Base-by-base conservation (phyloP, 2,329 filamentous ascomycete genomes). In the Bimuria novae-zelandiae region DNA sequence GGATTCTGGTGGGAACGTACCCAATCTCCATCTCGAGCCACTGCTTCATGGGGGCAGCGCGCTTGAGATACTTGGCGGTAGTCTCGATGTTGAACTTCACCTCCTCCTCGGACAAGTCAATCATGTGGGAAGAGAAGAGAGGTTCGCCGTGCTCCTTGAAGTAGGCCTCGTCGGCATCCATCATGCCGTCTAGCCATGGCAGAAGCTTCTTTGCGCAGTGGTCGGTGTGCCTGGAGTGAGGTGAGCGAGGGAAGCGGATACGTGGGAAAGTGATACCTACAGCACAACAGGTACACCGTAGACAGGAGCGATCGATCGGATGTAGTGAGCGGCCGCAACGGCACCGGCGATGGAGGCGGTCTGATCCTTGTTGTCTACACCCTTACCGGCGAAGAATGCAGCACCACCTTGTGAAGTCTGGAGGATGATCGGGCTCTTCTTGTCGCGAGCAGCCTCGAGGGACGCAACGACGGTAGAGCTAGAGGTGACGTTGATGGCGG, bases 171-270 rank as follows among this genome's bases (percentile, higher is more conserved):
- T 97, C 94, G 67, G 88, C 93, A 60, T 94, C 92, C 67, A 97
- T 79, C 67, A 69, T 69, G 46, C 67, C 66, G 73, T 97, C 92
- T 75, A 97, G 82, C 93, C 93, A 97, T 59, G 94, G 94, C 52
- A 97, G 87, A 55, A 97, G 90, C 88, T 97, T 97, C 89, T 97
- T 97, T 75, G 94, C 93, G 80, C 93, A 96, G 84, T 97, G 94
- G 77, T 99, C 94, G 75, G 93, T 95, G 86, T 97, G 92, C n/a
- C 44, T 47, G 21, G 3, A 11, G 22, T n/a, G 12, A 23, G 21
- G 43, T 47, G 8, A 47, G 44, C 32, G 3, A 4, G n/a, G 23
- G 16, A 17, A 30, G 23, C 11, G 14, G 8, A 27, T 21, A 16
- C n/a, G 16, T n/a, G 3, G 10, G 14, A 37, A 11, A 1, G 19